Evolutionary conservation across 306 rosid genomes (phyloP).

Genomic region (Begonia peltatifolia): DNA sequence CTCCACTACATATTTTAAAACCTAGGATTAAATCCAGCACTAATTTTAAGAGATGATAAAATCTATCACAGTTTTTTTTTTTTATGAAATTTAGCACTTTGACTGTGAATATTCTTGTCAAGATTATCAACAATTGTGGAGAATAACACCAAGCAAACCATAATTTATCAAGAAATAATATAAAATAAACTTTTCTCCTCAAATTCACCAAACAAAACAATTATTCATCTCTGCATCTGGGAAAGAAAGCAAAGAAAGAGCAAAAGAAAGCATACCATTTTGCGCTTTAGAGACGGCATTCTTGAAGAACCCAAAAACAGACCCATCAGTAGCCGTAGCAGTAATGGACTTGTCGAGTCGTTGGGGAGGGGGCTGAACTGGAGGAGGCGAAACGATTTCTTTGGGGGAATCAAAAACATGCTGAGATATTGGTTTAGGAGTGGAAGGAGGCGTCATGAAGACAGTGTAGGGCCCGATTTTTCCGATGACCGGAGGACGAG

Average conservation of each 20-base stretch:
- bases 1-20: too few species aligned
- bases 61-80: too few species aligned
- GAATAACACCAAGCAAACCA: too few species aligned
- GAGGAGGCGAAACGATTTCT: conserved; percentile 40
- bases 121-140: too few species aligned
- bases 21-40: too few species aligned
- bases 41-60: too few species aligned
- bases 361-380: conserved; percentile 83
- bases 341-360: conserved; percentile 30
- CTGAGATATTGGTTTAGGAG: conserved; percentile 44
- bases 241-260: neutral
- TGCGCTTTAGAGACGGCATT: conserved; percentile 71
- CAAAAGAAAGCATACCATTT: conserved; percentile 31
- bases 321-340: conserved; percentile 22
- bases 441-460: conserved; percentile 90
- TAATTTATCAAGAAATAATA: too few species aligned
- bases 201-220: too few species aligned
- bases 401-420: conserved; percentile 42
- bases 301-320: conserved; percentile 48
- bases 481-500: conserved; percentile 83
- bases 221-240: neutral
- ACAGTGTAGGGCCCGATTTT: conserved; percentile 98
- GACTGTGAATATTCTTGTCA: too few species aligned
- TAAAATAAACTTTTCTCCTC: too few species aligned
- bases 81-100: too few species aligned